phyloP scores from a whole-genome alignment of 805 yeast genomes.

The Zygosaccharomyces rouxii region DNA sequence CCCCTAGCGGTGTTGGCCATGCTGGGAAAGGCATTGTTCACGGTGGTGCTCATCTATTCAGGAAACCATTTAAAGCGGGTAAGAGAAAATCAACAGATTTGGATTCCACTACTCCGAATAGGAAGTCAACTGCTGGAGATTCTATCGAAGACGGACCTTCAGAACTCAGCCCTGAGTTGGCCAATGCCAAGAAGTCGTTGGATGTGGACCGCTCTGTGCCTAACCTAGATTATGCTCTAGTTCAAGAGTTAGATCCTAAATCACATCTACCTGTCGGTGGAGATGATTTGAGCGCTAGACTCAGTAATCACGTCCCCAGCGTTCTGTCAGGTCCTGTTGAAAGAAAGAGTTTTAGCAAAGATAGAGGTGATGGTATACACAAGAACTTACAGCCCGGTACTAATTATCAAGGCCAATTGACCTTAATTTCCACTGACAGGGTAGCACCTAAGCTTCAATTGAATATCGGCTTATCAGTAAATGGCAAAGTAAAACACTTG shows the following conservation, averaged over 20 bases:
- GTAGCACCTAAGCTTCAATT: slow-evolving; percentile 45
- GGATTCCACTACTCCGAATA: slow-evolving; percentile 1
- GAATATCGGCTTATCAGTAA: slow-evolving; percentile 47
- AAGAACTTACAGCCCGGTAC: slow-evolving; percentile 33
- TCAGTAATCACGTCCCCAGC: slow-evolving; percentile 15
- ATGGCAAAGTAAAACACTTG: slow-evolving; percentile 49
- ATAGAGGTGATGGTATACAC: slow-evolving; percentile 25
- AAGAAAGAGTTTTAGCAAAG: slow-evolving; percentile 1
- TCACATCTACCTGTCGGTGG: slow-evolving; percentile 14
- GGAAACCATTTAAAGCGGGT: slow-evolving; percentile 20
- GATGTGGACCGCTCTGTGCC: slow-evolving; percentile 31
- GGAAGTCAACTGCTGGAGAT: slow-evolving; percentile 3
- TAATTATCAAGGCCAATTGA: slow-evolving; percentile 48
- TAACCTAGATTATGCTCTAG: slow-evolving; percentile 27
- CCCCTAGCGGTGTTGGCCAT: slow-evolving; percentile 36
- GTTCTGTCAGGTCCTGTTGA: slow-evolving; percentile 9
- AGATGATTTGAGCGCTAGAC: slow-evolving; percentile 15
- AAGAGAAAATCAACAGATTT: slow-evolving; percentile 3
- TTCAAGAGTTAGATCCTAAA: slow-evolving; percentile 18
- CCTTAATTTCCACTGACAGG: slow-evolving; percentile 46
- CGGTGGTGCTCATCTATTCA: slow-evolving; percentile 38
- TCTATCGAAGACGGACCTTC: slow-evolving; percentile 3
- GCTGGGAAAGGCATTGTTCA: slow-evolving; percentile 39
- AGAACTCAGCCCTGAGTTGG: slow-evolving; percentile 8
- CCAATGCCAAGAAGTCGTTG: slow-evolving; percentile 15